These are phyloP conservation scores for Phycomyces nitens DNA, from an alignment of 192 early-diverging fungal genomes.

Conservation along the genomic window DNA sequence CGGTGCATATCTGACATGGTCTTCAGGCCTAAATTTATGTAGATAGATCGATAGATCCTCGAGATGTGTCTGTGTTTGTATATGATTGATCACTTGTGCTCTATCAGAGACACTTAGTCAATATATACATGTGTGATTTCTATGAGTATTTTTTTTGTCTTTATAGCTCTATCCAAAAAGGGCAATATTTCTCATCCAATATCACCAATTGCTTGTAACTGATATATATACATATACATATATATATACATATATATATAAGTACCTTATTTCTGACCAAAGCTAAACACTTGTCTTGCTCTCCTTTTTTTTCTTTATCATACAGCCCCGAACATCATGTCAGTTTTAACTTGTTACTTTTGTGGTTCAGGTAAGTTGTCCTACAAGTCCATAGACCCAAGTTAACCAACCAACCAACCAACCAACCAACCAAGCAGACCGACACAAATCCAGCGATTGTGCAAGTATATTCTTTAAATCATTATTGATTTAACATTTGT, in stretches of 20 bases:
- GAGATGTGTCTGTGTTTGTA: too few relatives aligned
- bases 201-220: neutral
- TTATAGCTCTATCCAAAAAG: neutral
- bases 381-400: too few relatives aligned
- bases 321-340: neutral
- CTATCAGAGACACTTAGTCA: too few relatives aligned
- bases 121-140: too few relatives aligned
- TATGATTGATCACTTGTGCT: too few relatives aligned
- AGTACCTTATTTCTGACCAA: neutral
- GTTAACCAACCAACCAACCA: neutral
- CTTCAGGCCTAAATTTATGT: too few relatives aligned
- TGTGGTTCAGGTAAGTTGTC: constrained; percentile 12
- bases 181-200: neutral
- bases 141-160: neutral
- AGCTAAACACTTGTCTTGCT: neutral
- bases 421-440: neutral
- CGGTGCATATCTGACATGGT: too few relatives aligned
- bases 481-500: neutral
- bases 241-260: neutral
- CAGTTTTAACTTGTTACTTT: constrained; percentile 1
- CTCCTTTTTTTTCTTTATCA: neutral
- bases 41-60: too few relatives aligned
- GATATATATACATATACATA: neutral
- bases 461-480: neutral
- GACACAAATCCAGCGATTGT: constrained; percentile 12